phyloP scores from a whole-genome alignment of 208 protist species.

The Trypanosoma lewisi region DNA sequence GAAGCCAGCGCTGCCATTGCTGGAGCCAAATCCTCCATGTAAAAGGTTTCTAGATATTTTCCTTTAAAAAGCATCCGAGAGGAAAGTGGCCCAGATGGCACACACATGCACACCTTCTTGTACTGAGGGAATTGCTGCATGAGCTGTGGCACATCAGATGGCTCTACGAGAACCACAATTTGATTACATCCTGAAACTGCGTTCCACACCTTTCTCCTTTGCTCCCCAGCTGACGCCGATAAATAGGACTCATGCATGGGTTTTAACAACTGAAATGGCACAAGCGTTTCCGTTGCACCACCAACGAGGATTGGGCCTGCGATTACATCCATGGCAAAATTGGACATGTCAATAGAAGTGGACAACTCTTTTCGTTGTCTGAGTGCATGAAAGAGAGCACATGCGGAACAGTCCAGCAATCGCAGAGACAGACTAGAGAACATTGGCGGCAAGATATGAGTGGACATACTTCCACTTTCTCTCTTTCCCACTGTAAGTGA shows the following conservation, averaged over 20 bases:
- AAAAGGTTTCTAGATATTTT: constrained; percentile 42
- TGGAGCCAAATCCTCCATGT: constrained; percentile 25
- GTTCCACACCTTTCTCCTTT: constrained; percentile 22
- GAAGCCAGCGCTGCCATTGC: constrained; percentile 26
- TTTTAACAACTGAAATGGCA: constrained; percentile 50
- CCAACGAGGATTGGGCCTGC: constrained; percentile 45
- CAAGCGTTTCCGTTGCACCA: constrained; percentile 51
- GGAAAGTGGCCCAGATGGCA: constrained; percentile 66
- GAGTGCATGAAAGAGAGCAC: constrained; percentile 29
- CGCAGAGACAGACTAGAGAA: constrained; percentile 24
- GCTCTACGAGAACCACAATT: constrained; percentile 21
- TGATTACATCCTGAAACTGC: constrained; percentile 22
- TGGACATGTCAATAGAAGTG: not conserved
- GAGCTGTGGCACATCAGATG: constrained; percentile 18
- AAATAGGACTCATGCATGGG: constrained; percentile 22
- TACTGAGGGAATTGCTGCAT: constrained; percentile 26
- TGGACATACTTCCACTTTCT: constrained; percentile 2
- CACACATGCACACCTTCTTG: constrained; percentile 55
- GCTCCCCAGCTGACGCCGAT: not conserved
- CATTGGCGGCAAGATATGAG: constrained; percentile 5
- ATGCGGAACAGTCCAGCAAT: constrained; percentile 52
- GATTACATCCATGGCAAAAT: constrained; percentile 36
- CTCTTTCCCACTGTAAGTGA: not conserved
- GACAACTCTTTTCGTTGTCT: not conserved
- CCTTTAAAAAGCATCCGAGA: constrained; percentile 54